These are phyloP conservation scores for Dryas alaskensis DNA, from an alignment of 306 rosid genomes.

Conservation along the genomic window DNA sequence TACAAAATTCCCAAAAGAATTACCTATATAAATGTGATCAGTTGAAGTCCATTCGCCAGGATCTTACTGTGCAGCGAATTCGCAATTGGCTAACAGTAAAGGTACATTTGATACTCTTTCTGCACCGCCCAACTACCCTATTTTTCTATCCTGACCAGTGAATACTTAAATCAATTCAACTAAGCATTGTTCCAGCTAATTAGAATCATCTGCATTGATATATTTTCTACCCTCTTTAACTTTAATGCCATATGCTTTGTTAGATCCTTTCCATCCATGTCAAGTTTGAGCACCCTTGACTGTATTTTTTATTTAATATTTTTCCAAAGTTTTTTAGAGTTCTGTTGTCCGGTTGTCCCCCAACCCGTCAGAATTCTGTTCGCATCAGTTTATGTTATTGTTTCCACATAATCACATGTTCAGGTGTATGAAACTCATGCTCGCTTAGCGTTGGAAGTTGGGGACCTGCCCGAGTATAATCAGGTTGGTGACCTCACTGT, in stretches of 20 bases:
- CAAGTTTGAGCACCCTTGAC: background rate
- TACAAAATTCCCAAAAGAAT: slow-evolving; percentile 81
- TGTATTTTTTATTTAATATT: background rate
- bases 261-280: background rate
- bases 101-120: slow-evolving; percentile 41
- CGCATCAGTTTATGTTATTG: slow-evolving; percentile 6
- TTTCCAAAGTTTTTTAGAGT: background rate
- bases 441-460: slow-evolving; percentile 79
- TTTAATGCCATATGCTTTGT: background rate
- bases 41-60: slow-evolving; percentile 97
- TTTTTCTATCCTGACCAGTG: background rate
- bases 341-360: background rate
- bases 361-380: background rate
- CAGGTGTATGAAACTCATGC: slow-evolving; percentile 99
- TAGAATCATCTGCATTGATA: background rate
- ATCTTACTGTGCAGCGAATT: slow-evolving; percentile 92
- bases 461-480: slow-evolving; percentile 92
- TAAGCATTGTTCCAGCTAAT: background rate
- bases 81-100: slow-evolving; percentile 82
- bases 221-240: background rate
- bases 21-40: slow-evolving; percentile 94
- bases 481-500: slow-evolving; percentile 53
- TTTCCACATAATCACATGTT: slow-evolving; percentile 13
- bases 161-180: slow-evolving; percentile 1
- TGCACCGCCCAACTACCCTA: background rate